phyloP scores from a whole-genome alignment of 805 yeast genomes.

The Candida pini region DNA sequence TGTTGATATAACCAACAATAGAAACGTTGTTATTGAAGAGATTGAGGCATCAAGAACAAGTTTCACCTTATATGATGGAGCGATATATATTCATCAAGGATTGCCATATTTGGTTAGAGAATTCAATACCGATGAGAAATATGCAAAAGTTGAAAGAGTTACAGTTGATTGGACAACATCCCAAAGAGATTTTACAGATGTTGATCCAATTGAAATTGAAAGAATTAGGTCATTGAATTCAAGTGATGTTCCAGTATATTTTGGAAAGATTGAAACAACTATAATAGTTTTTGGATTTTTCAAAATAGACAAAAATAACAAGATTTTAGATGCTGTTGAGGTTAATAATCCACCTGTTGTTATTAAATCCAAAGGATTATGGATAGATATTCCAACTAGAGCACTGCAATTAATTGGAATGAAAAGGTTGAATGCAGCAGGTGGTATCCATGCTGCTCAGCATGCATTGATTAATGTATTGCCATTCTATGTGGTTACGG shows the following conservation, averaged over 20 bases:
- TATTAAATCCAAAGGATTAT: conserved; percentile 70
- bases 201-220: conserved; percentile 78
- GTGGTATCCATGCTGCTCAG: conserved; percentile 94
- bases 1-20: conserved; percentile 76
- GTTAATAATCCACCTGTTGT: conserved; percentile 82
- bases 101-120: conserved; percentile 81
- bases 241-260: conserved; percentile 55
- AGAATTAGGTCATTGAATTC: conserved; percentile 51
- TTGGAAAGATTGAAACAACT: conserved; percentile 69
- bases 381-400: conserved; percentile 79
- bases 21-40: conserved; percentile 78
- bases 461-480: conserved; percentile 80
- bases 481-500: conserved; percentile 68
- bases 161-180: conserved; percentile 91
- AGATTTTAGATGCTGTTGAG: conserved; percentile 90
- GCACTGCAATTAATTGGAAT: conserved; percentile 53
- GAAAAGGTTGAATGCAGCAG: conserved; percentile 69
- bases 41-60: conserved; percentile 85
- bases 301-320: conserved; percentile 69
- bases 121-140: conserved; percentile 70
- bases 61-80: conserved; percentile 88
- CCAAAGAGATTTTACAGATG: conserved; percentile 89
- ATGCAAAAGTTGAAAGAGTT: conserved; percentile 81
- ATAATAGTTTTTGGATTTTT: conserved; percentile 88
- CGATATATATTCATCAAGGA: conserved; percentile 92